Percentiles rank a stretch among this genome's conserved stretches.
phyloP scores from a whole-genome alignment of 2,329 filamentous ascomycete species.

The Apiospora phragmitis region DNA sequence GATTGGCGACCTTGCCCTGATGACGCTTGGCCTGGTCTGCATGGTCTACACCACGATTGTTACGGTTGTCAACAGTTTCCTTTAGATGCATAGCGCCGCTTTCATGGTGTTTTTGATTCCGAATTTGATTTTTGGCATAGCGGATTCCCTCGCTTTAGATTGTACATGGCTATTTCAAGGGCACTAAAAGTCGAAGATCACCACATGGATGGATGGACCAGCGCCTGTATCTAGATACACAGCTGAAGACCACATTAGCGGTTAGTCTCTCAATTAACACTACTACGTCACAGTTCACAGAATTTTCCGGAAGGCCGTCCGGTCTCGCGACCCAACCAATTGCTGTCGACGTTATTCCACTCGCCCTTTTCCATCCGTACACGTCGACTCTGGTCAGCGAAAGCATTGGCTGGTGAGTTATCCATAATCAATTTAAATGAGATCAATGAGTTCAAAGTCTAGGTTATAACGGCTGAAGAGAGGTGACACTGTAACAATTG shows the following conservation, averaged over 20 bases:
- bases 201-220: neutral
- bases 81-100: constrained; percentile 16
- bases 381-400: no score
- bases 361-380: neutral
- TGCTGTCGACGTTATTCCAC: neutral
- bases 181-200: neutral
- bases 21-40: constrained; percentile 61
- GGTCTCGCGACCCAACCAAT: neutral
- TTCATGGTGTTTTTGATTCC: neutral
- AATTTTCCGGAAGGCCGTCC: neutral
- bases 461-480: no score
- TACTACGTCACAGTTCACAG: neutral
- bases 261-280: neutral
- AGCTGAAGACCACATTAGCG: neutral
- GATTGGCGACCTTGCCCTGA: constrained; percentile 60
- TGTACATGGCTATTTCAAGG: neutral
- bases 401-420: neutral
- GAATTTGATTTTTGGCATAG: neutral
- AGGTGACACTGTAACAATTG: no score
- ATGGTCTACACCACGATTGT: constrained; percentile 73
- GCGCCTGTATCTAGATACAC: neutral
- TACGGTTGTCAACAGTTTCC: constrained; percentile 50
- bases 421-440: no score
- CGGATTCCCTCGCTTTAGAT: neutral
- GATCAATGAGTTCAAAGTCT: neutral